A percentile compares a stretch with the other conserved stretches of the same genome.
phyloP scores from a whole-genome alignment of 192 early-diverging fungal species.

The Backusella luteola region DNA sequence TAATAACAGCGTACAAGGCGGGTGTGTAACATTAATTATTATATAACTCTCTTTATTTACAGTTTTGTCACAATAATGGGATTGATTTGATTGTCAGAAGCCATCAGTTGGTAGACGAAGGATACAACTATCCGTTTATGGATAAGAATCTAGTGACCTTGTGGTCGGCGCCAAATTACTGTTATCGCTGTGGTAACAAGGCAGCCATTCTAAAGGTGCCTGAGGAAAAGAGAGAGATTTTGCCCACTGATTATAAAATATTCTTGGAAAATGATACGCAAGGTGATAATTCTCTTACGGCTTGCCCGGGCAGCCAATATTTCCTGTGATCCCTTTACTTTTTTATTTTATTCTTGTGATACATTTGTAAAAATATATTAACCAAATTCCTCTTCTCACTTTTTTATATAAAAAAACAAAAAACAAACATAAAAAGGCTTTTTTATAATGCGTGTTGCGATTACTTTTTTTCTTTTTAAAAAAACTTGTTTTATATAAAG shows the following conservation, averaged over 20 bases:
- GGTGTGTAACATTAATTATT: neutral
- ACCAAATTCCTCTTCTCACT: neutral
- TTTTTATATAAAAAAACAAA: neutral
- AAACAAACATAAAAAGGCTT: neutral
- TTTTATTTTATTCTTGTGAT: neutral
- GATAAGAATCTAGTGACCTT: conserved; percentile 80
- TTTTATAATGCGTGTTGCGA: neutral
- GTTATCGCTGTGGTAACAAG: conserved; percentile 83
- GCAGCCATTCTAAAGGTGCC: conserved; percentile 78
- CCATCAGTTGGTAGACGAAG: conserved; percentile 40
- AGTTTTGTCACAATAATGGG: conserved; percentile 41
- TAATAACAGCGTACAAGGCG: neutral
- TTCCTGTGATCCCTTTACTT: conserved; percentile 27
- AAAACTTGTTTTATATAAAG: neutral
- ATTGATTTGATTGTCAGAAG: conserved; percentile 37
- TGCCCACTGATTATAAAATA: conserved; percentile 30
- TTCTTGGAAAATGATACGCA: conserved; percentile 37
- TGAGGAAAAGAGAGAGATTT: conserved; percentile 36
- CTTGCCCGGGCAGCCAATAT: conserved; percentile 35
- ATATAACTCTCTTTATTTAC: neutral
- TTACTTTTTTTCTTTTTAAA: neutral
- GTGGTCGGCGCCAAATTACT: conserved; percentile 85
- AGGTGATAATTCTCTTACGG: conserved; percentile 24
- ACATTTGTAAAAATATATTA: conserved; percentile 11
- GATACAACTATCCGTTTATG: conserved; percentile 36